Conservation (phyloP, 352 stramenopile genomes). For the Globisporangium nodosum region DNA sequence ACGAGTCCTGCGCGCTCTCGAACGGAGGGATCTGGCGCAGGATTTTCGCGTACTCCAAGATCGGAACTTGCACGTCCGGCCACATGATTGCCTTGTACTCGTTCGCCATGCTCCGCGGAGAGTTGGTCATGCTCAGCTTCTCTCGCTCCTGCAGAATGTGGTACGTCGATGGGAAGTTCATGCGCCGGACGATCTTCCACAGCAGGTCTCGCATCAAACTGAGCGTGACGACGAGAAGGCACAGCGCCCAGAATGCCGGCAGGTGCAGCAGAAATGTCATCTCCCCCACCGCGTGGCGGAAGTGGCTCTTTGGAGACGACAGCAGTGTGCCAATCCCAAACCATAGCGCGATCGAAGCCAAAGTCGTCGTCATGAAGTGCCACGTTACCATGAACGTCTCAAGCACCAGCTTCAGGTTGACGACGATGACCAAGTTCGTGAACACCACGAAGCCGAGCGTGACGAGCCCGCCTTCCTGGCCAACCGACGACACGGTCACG, state of each 20-base stretch:
- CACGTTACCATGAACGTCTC: conserved; percentile 73
- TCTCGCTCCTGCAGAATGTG: conserved; percentile 79
- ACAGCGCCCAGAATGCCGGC: conserved; percentile 59
- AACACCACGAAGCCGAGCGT: conserved; percentile 79
- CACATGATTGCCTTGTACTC: conserved; percentile 27
- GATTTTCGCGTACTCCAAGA: conserved; percentile 48
- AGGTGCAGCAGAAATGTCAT: conserved; percentile 59
- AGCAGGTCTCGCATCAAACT: conserved; percentile 61
- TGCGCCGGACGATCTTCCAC: conserved; percentile 68
- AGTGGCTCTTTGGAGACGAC: conserved; percentile 35
- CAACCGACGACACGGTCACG: conserved; percentile 30
- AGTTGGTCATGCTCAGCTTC: conserved; percentile 52
- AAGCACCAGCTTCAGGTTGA: conserved; percentile 74
- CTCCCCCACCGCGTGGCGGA: conserved; percentile 58
- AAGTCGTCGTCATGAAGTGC: conserved; percentile 58
- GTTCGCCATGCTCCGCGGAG: conserved; percentile 41
- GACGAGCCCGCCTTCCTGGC: conserved; percentile 47
- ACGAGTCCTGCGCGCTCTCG: conserved; percentile 48
- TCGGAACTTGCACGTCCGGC: conserved; percentile 34
- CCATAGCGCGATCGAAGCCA: conserved; percentile 53
- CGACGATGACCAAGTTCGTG: conserved; percentile 68
- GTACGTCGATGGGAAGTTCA: conserved; percentile 61
- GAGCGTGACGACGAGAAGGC: conserved; percentile 49
- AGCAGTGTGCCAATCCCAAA: conserved; percentile 62
- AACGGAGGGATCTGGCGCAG: conserved; percentile 37